Evolutionary conservation across 345 rosid genomes (phyloP).

Genomic region (Erysimum cheiranthoides): DNA sequence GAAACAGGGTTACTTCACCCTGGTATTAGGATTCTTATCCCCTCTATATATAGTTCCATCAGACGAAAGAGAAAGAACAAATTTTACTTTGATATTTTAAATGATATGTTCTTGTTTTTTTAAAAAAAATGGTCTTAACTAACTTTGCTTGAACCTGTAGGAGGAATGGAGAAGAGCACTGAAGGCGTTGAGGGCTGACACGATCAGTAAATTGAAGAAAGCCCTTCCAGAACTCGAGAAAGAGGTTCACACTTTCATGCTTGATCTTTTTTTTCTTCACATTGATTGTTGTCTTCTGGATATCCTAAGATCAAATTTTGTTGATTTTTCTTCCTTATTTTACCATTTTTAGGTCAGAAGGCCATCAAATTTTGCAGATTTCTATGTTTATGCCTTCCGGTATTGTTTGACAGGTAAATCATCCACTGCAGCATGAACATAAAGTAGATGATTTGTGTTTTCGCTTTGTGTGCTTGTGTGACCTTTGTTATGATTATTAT

Average conservation of each 20-base stretch:
- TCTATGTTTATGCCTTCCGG: slow-evolving; percentile 81
- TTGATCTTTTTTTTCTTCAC: not conserved
- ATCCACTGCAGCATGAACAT: not conserved
- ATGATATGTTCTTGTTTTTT: not conserved
- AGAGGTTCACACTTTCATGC: slow-evolving; percentile 62
- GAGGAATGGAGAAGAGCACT: slow-evolving; percentile 92
- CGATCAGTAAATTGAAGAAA: slow-evolving; percentile 67
- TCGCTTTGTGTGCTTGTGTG: not conserved
- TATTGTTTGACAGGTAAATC: slow-evolving; percentile 89
- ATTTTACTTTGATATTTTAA: slow-evolving; percentile 51
- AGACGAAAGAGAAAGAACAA: too few relatives aligned
- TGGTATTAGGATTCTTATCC: slow-evolving; percentile 56
- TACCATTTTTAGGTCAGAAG: slow-evolving; percentile 60
- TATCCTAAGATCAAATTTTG: slow-evolving; percentile 7
- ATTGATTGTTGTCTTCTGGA: not conserved
- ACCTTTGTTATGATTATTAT: slow-evolving; percentile 2
- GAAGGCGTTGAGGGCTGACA: slow-evolving; percentile 59
- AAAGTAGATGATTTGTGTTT: not conserved
- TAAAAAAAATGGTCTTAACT: not conserved
- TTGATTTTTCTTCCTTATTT: slow-evolving; percentile 20
- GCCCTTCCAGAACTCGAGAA: slow-evolving; percentile 79
- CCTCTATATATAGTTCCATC: not conserved
- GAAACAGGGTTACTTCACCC: slow-evolving; percentile 83
- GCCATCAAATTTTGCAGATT: slow-evolving; percentile 74
- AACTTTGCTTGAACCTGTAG: slow-evolving; percentile 45